Evolutionary conservation across 2,329 filamentous ascomycete genomes (phyloP), one percentile per base, ranked within the genome.

Genomic region (Rasamsonia emersonii): DNA sequence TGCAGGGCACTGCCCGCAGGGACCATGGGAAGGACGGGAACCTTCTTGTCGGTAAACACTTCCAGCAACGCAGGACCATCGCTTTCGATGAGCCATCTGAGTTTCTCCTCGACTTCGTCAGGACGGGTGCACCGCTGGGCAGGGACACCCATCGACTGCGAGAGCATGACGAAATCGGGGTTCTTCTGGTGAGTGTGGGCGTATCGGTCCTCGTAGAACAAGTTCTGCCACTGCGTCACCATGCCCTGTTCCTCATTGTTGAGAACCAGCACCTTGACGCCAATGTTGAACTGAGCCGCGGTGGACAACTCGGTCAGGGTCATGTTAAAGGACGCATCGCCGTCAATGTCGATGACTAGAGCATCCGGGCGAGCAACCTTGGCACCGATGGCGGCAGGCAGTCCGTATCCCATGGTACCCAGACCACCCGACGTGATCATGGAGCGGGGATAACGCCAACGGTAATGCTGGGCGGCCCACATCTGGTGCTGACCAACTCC

Each of bases 261-360:
- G 35, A 98, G 63, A 16, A 96, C 71, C 47, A 96, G 86, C 39
- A 96, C 73, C 73, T 96, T 96, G 61, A 93, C 80, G 43, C 84
- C 88, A 58, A 96, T 95, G 66, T 91, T 84, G 70, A 96, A 96
- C 64, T 98, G 88, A 6, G 83, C 77, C 24, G 88, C 88, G 2
- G 89, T 95, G 27, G 82, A 84, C 32, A 98, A 77, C 66, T 98
- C 91, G 2, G 89, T 95, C 38, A 95, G 71, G 4, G 91, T 96
- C 91, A 98, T 96, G 71, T 86, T 85, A 70, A 98, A 96, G 3
- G 88, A 95, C n/a, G 89, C 91, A 58, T 96, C 91, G 41, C 91
- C 91, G 56, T 98, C 91, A 51, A 96, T 93, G 59, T 96, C 89
- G 38, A 96, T 77, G 39, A 96, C 89, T 30, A 93, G 75, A 40